phyloP scores from a whole-genome alignment of 2,329 filamentous ascomycete species.

The Dactylellina leptospora region DNA sequence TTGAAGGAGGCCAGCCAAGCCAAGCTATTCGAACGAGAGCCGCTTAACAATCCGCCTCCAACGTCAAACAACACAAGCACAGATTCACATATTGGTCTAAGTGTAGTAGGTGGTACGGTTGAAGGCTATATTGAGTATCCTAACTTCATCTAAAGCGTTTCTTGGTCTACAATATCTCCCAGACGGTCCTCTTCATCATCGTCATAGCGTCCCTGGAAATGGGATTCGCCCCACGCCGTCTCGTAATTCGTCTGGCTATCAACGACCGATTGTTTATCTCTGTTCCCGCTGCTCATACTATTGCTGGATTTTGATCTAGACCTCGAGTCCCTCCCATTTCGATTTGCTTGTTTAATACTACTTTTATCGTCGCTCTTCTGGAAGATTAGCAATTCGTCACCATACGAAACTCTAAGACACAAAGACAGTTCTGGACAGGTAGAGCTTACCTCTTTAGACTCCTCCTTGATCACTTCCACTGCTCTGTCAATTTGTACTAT shows the following conservation, averaged over 20 bases:
- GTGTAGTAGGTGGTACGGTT: not conserved
- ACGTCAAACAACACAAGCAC: conserved; percentile 16
- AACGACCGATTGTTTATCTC: not conserved
- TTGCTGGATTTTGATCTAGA: not conserved
- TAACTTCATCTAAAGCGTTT: not conserved
- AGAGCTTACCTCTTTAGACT: conserved; percentile 36
- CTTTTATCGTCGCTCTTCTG: not conserved
- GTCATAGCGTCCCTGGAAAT: not conserved
- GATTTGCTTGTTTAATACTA: not conserved
- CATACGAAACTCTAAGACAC: not conserved
- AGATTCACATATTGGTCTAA: not conserved
- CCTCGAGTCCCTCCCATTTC: not conserved
- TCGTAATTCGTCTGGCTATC: conserved; percentile 10
- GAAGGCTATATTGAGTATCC: not conserved
- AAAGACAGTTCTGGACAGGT: not conserved
- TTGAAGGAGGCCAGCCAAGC: conserved; percentile 40
- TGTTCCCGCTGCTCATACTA: not conserved
- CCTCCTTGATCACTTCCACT: conserved; percentile 3
- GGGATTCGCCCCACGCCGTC: conserved; percentile 15
- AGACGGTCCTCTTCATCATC: conserved; percentile 20
- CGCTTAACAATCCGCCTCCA: conserved; percentile 49
- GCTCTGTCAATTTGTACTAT: too few relatives aligned
- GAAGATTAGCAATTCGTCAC: not conserved
- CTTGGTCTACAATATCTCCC: conserved; percentile 14
- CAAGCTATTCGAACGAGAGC: conserved; percentile 23